Evolutionary conservation across 345 rosid genomes (phyloP).

Genomic region (Erodium maritimum): DNA sequence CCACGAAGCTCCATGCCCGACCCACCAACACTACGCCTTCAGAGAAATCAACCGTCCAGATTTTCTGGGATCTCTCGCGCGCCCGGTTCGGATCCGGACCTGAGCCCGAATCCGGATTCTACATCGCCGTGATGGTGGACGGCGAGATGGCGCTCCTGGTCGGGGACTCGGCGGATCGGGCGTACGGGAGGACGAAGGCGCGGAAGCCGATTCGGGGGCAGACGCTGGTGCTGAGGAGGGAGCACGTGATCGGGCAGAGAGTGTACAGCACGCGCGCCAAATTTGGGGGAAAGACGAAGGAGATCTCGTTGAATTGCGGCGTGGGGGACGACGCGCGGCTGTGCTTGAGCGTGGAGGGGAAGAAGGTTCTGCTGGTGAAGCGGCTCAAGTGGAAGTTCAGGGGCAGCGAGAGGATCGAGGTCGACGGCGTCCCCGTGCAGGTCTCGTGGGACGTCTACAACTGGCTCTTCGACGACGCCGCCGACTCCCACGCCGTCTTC

Average conservation of each 20-base stretch:
- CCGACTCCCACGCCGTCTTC: conserved; percentile 56
- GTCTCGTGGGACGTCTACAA: conserved; percentile 94
- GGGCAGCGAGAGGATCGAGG: conserved; percentile 69
- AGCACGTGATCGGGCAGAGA: conserved; percentile 60
- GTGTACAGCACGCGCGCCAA: conserved; percentile 52
- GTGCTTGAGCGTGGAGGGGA: conserved; percentile 42
- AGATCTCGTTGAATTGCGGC: conserved; percentile 56
- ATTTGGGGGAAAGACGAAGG: conserved; percentile 63
- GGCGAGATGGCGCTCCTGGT: conserved; percentile 58
- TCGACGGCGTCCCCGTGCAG: conserved; percentile 59
- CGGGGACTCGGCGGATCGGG: conserved; percentile 59
- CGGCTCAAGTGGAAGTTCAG: conserved; percentile 84
- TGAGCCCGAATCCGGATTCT: conserved; percentile 73
- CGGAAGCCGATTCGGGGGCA: conserved; percentile 26
- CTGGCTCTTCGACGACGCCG: conserved; percentile 61
- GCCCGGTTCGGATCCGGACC: conserved; percentile 79
- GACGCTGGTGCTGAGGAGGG: conserved; percentile 57
- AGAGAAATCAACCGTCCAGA: conserved; percentile 18
- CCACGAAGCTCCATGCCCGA: conserved; percentile 24
- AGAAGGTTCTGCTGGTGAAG: conserved; percentile 56
- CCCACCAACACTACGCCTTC: too few species aligned
- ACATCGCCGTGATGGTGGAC: conserved; percentile 60
- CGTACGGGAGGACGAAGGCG: conserved; percentile 40
- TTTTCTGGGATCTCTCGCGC: conserved; percentile 70
- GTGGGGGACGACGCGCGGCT: conserved; percentile 51